phyloP scores from a whole-genome alignment of 2,329 filamentous ascomycete species.

The Pestalotiopsis sp. region DNA sequence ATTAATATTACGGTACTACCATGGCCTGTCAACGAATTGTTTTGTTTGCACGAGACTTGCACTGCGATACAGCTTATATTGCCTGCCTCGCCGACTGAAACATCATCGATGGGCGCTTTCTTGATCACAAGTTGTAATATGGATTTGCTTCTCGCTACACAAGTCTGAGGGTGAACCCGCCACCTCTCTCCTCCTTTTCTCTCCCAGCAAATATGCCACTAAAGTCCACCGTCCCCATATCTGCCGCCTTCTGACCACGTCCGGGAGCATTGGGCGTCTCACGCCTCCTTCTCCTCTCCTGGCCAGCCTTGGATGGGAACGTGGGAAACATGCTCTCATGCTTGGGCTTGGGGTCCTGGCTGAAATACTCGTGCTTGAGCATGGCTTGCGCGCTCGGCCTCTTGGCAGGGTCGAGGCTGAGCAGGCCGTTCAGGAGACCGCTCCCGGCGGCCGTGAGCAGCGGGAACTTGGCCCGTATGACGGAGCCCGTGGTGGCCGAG shows the following conservation, averaged over 20 bases:
- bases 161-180: constrained; percentile 69
- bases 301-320: constrained; percentile 91
- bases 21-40: neutral
- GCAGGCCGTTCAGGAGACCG: constrained; percentile 67
- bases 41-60: neutral
- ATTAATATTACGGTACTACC: constrained; percentile 7
- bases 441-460: constrained; percentile 77
- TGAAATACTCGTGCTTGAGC: constrained; percentile 82
- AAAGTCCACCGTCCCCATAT: constrained; percentile 63
- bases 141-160: constrained; percentile 34
- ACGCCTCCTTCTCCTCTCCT: constrained; percentile 75
- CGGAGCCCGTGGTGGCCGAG: constrained; percentile 43
- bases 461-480: constrained; percentile 79
- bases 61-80: neutral
- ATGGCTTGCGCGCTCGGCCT: constrained; percentile 75
- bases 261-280: constrained; percentile 83
- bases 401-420: constrained; percentile 73
- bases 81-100: no score
- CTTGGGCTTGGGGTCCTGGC: constrained; percentile 87
- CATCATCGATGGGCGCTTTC: neutral
- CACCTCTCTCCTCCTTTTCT: constrained; percentile 66
- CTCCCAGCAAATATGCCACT: constrained; percentile 71
- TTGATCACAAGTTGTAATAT: neutral
- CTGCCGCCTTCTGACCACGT: constrained; percentile 68
- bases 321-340: constrained; percentile 93